A percentile compares a stretch with the other conserved stretches of the same genome.
phyloP scores from a whole-genome alignment of 192 early-diverging fungal species.

The Spinellus fusiger region DNA sequence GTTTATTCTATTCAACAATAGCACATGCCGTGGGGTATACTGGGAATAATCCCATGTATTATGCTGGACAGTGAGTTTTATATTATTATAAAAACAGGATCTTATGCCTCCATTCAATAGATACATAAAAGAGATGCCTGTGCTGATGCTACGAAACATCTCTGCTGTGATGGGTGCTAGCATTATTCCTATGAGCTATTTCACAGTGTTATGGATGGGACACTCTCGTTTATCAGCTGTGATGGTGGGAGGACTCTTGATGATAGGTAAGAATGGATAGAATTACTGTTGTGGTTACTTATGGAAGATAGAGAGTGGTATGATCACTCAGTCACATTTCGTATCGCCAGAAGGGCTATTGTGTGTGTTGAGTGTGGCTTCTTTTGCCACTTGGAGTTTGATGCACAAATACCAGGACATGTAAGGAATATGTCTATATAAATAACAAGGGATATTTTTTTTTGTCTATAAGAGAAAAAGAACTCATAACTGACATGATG shows the following conservation, averaged over 20 bases:
- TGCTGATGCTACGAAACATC: conserved; percentile 72
- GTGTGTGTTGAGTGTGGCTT: conserved; percentile 34
- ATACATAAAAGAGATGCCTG: conserved; percentile 45
- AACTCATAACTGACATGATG: background rate
- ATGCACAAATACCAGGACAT: conserved; percentile 56
- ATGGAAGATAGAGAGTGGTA: conserved; percentile 64
- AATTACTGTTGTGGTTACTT: too few species aligned
- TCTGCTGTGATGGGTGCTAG: conserved; percentile 72
- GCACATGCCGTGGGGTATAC: conserved; percentile 15
- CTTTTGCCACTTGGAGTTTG: conserved; percentile 75
- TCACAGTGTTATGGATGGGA: conserved; percentile 58
- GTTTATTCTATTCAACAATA: conserved; percentile 7
- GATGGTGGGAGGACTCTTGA: background rate
- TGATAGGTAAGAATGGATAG: background rate
- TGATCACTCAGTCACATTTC: conserved; percentile 50
- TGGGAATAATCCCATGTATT: conserved; percentile 16
- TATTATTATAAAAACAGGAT: background rate
- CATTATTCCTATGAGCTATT: conserved; percentile 73
- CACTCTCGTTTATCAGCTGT: background rate
- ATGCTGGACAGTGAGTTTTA: conserved; percentile 30
- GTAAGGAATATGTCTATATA: background rate
- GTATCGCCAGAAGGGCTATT: background rate
- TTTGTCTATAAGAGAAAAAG: background rate
- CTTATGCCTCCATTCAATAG: background rate
- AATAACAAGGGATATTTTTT: background rate